Base-by-base conservation (phyloP, 129 eudicot species). In the Deinandra increscens region DNA sequence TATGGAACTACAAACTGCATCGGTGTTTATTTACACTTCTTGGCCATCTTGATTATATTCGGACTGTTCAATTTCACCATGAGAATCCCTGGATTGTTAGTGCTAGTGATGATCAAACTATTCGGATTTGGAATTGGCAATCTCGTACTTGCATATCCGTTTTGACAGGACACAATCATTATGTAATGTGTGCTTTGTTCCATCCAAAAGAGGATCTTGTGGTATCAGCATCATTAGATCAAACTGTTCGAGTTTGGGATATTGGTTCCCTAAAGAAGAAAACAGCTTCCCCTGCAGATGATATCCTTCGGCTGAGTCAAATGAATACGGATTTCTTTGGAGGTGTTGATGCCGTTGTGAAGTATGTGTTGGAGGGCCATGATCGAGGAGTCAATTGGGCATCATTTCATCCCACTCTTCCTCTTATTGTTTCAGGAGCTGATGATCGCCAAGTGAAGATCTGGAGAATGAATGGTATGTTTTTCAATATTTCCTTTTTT, bases 41-140 rank as follows among this genome's bases (percentile, higher is more conserved):
- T 42, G 96, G 96, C 18, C 96, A 89, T 75, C 92, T 89, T 50
- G 96, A 89, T 69, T 89, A 89, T 56, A 89, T 89, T 36, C 86
- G 96, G 22, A 86, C 96, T 0, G 96, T 89, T 60, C 96, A 89
- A 37, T 89, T 89, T 66, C 96, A 89, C 74, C 96, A 89, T 51
- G 96, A 89, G 70, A 76, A 82, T 71, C 96, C 96, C 10, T 89
- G 96, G 96, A 89, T 89, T 43, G 96, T 89, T 46, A 89, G 96
- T 78, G 92, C 96, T 9, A 89, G 96, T 84, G 96, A 89, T 84
- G 96, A 89, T 67, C 96, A 89, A 75, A 89, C 96, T 29, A 89
- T 89, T 23, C 77, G 96, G 61, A 89, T 89, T 68, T 89, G 96
- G 96, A 89, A 89, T 53, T 89, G 96, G 96, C 96, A 89, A 19